These are phyloP conservation scores for Circinella minor DNA, from an alignment of 371 early-diverging fungal species.

Conservation along the genomic window DNA sequence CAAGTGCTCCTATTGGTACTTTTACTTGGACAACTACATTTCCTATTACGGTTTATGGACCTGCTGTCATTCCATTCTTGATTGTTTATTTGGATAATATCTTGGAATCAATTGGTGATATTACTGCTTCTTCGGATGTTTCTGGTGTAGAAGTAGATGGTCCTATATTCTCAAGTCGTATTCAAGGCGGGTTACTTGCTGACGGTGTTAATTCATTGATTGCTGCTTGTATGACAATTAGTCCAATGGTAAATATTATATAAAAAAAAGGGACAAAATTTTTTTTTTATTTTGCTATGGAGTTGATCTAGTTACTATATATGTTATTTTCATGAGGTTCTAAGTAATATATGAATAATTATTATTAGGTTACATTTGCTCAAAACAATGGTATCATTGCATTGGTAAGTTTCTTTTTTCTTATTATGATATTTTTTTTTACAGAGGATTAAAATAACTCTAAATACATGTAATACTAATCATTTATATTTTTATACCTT, in stretches of 20 bases:
- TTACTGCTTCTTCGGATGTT: constrained; percentile 71
- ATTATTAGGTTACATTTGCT: constrained; percentile 49
- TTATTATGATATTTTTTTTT: no score
- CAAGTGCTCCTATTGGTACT: constrained; percentile 58
- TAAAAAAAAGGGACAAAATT: no score
- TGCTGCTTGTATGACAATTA: constrained; percentile 62
- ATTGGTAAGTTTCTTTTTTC: background rate
- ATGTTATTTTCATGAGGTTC: no score
- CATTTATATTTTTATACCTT: background rate
- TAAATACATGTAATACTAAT: background rate
- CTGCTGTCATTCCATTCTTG: constrained; percentile 66
- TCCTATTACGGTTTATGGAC: constrained; percentile 63
- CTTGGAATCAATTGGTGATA: constrained; percentile 63
- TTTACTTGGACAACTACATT: constrained; percentile 67
- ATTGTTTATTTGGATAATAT: constrained; percentile 62
- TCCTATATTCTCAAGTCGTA: constrained; percentile 58
- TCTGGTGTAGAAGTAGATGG: constrained; percentile 67
- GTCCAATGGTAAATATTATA: constrained; percentile 45
- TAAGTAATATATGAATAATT: no score
- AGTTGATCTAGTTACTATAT: no score
- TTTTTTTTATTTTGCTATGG: no score
- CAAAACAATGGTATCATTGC: constrained; percentile 72
- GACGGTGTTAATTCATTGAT: constrained; percentile 63
- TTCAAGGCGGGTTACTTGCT: constrained; percentile 70
- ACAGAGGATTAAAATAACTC: no score